Percentiles rank a stretch among this genome's conserved stretches.
Evolutionary conservation across 2,329 filamentous ascomycete genomes (phyloP).

Genomic region (Massarina eburnea): DNA sequence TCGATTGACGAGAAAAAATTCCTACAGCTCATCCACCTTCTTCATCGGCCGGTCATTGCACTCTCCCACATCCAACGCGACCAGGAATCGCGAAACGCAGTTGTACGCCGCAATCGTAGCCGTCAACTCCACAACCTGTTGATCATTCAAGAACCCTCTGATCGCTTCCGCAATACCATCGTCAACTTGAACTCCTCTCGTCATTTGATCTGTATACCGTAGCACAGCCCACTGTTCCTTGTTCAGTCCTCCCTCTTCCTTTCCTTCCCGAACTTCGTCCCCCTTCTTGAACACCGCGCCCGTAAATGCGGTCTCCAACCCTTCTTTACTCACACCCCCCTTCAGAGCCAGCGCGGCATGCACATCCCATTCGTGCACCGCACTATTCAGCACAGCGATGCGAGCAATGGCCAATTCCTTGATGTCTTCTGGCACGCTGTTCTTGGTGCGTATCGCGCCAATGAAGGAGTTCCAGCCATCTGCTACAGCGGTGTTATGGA

Average conservation of each 20-base stretch:
- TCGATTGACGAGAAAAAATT: background rate
- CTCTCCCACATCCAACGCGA: slow-evolving; percentile 70
- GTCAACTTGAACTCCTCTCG: slow-evolving; percentile 67
- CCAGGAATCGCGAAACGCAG: slow-evolving; percentile 80
- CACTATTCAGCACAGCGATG: slow-evolving; percentile 78
- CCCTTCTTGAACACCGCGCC: slow-evolving; percentile 27
- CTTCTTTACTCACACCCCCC: slow-evolving; percentile 61
- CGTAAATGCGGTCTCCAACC: slow-evolving; percentile 50
- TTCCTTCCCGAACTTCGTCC: slow-evolving; percentile 39
- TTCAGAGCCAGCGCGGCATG: slow-evolving; percentile 69
- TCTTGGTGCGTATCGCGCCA: slow-evolving; percentile 58
- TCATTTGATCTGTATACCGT: slow-evolving; percentile 82
- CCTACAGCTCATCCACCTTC: slow-evolving; percentile 30
- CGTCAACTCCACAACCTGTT: slow-evolving; percentile 79
- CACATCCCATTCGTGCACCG: slow-evolving; percentile 83
- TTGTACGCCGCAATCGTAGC: slow-evolving; percentile 80
- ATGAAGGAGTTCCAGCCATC: slow-evolving; percentile 64
- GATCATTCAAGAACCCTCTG: slow-evolving; percentile 64
- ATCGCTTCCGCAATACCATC: slow-evolving; percentile 69
- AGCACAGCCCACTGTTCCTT: slow-evolving; percentile 56
- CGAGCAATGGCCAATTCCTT: slow-evolving; percentile 79
- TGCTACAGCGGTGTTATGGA: slow-evolving; percentile 58
- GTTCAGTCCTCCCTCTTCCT: slow-evolving; percentile 43
- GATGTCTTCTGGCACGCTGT: slow-evolving; percentile 52
- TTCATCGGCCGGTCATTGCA: slow-evolving; percentile 38